Evolutionary conservation across 2,329 filamentous ascomycete genomes (phyloP).

Genomic region (Drechslerella dactyloides): DNA sequence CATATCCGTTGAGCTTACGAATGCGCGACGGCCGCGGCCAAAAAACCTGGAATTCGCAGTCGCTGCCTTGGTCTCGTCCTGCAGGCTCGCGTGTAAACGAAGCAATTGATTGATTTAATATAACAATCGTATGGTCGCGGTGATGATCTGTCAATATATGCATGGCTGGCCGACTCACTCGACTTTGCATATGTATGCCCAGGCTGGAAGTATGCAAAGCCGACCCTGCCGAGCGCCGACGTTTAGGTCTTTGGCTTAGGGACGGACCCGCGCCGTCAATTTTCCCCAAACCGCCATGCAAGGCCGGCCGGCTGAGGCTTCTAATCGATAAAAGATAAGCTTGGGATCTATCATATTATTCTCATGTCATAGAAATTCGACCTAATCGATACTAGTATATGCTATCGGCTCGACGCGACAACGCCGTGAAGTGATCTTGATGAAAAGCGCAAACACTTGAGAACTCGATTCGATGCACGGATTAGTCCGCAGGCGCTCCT

Average conservation of each 20-base stretch:
- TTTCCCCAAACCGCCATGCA: slow-evolving; percentile 12
- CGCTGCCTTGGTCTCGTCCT: neutral
- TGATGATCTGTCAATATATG: slow-evolving; percentile 1
- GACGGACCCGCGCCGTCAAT: neutral
- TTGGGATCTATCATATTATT: slow-evolving; percentile 33
- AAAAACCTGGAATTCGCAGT: slow-evolving; percentile 30
- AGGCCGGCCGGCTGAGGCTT: slow-evolving; percentile 5
- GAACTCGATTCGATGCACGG: too few species aligned
- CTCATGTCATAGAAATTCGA: slow-evolving; percentile 49
- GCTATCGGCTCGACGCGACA: neutral
- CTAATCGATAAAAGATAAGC: slow-evolving; percentile 31
- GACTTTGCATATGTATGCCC: neutral
- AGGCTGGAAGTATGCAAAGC: slow-evolving; percentile 16
- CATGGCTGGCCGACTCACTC: neutral
- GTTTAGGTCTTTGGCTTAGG: neutral
- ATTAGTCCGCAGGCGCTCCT: too few species aligned
- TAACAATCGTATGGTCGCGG: neutral
- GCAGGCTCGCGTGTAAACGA: neutral
- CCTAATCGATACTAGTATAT: slow-evolving; percentile 17
- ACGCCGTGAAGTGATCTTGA: too few species aligned
- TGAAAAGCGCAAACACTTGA: too few species aligned
- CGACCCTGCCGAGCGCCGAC: slow-evolving; percentile 46
- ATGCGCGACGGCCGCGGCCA: neutral
- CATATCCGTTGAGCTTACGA: too few species aligned
- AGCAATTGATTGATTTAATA: too few species aligned